phyloP scores from a whole-genome alignment of 2,329 filamentous ascomycete genomes.

The Penicillium freii region DNA sequence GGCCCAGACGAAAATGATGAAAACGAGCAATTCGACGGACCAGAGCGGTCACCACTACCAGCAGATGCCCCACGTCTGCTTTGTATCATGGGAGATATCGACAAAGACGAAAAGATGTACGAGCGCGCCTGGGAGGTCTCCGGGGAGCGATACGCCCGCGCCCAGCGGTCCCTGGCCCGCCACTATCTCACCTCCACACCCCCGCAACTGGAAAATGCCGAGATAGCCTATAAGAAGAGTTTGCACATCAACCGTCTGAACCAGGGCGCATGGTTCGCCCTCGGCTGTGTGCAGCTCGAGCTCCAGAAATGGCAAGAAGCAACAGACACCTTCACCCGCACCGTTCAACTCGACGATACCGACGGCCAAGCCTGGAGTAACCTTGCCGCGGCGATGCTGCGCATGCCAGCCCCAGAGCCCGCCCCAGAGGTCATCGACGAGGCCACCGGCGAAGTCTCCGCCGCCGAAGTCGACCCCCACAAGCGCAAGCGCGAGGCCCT shows the following conservation, averaged over 20 bases:
- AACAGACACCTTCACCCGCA: slow-evolving; percentile 76
- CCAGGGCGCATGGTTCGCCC: slow-evolving; percentile 79
- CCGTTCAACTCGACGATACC: slow-evolving; percentile 79
- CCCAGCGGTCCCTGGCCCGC: slow-evolving; percentile 82
- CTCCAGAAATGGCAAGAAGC: slow-evolving; percentile 74
- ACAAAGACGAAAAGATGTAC: slow-evolving; percentile 71
- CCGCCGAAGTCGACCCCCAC: slow-evolving; percentile 50
- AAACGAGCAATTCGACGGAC: slow-evolving; percentile 62
- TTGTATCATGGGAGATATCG: slow-evolving; percentile 90
- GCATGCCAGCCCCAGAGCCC: slow-evolving; percentile 38
- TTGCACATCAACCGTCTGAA: slow-evolving; percentile 78
- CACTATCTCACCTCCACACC: slow-evolving; percentile 64
- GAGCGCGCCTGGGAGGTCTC: slow-evolving; percentile 86
- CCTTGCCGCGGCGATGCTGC: slow-evolving; percentile 77
- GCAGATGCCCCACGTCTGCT: slow-evolving; percentile 82
- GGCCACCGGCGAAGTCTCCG: slow-evolving; percentile 22
- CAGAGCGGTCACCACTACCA: slow-evolving; percentile 67
- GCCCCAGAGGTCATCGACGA: slow-evolving; percentile 31
- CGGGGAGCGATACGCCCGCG: slow-evolving; percentile 73
- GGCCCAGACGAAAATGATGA: slow-evolving; percentile 48
- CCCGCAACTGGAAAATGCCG: slow-evolving; percentile 64
- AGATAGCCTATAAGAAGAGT: slow-evolving; percentile 74
- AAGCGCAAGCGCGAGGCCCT: slow-evolving; percentile 72
- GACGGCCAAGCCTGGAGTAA: slow-evolving; percentile 96
- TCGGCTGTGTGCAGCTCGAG: slow-evolving; percentile 84